Evolutionary conservation across 768 basidiomycete species (phyloP), one percentile per base, ranked within the genome.

Genomic region (Mycena polygramma): DNA sequence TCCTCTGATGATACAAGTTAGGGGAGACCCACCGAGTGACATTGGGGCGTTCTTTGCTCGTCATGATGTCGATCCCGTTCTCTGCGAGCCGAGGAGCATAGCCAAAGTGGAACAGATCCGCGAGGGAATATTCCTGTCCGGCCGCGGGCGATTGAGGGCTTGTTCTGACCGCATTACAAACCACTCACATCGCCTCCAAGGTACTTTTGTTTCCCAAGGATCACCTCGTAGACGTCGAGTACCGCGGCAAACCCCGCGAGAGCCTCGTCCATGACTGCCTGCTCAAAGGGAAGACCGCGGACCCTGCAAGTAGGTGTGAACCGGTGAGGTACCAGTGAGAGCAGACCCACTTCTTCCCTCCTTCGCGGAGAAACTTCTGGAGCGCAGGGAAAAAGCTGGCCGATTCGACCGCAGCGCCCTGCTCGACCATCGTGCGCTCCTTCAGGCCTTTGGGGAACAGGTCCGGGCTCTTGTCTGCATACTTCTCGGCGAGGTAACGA

Each of bases 131-230:
- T 46, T 60, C 58, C 58, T 60, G 45, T 48, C 19, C 30, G 36
- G n/a, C 10, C 30, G 15, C 4, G 10, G 45, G 5, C 3, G 19
- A n/a, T 48, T 46, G 20, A 26, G 35, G n/a, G 17, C 20, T 57
- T 24, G n/a, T 57, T 22, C 17, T 10, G 39, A 20, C 39, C 5
- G 55, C n/a, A 20, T 19, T 43, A 55, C 26, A 37, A n/a, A 20
- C 9, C 30, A 55, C 41, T 54, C 53, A 64, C 63, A 22, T 64
- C 53, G 14, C 63, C 63, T 6, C 24, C 63, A 20, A 90, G 75
- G 73, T 89, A 91, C 48, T 81, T 77, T 37, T 86, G 84, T 75
- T 87, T 89, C 20, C 78, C 75, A 20, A 91, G 81, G 54, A 92
- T 87, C 20, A 71, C 74, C 13, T 91, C 85, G 72, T 90, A 91